These are phyloP conservation scores for Penicillium bialowiezense DNA, from an alignment of 495 filamentous ascomycete genomes.

Conservation along the genomic window DNA sequence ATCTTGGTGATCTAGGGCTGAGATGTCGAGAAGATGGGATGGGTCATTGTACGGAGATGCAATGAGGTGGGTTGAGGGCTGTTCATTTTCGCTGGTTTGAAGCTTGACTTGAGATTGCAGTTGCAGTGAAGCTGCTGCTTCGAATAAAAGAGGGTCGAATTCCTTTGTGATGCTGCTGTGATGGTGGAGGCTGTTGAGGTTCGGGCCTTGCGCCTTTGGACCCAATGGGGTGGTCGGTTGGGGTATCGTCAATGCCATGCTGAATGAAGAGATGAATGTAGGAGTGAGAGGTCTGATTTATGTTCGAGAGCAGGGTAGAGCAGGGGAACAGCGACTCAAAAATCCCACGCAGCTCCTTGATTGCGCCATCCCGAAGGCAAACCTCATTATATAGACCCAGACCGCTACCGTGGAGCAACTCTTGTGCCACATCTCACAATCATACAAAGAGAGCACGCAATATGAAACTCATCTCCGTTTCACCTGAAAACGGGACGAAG, in stretches of 20 bases:
- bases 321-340: too few relatives aligned
- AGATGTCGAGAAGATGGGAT: conserved; percentile 69
- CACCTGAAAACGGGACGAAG: not conserved
- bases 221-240: not conserved
- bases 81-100: conserved; percentile 7
- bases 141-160: conserved; percentile 32
- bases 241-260: conserved; percentile 13
- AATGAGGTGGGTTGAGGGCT: conserved; percentile 43
- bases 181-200: conserved; percentile 17
- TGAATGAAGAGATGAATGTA: not conserved
- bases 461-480: too few relatives aligned
- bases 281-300: too few relatives aligned
- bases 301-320: too few relatives aligned
- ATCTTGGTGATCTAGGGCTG: conserved; percentile 58
- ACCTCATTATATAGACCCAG: not conserved
- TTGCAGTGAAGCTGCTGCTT: conserved; percentile 36
- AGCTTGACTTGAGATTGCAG: conserved; percentile 15
- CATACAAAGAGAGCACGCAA: conserved; percentile 1
- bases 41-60: conserved; percentile 70
- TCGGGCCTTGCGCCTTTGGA: not conserved
- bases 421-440: conserved; percentile 5
- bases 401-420: not conserved
- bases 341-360: too few relatives aligned
- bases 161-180: conserved; percentile 34
- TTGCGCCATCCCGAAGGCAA: too few relatives aligned